A percentile compares a stretch with the other conserved stretches of the same genome.
Evolutionary conservation across 169 alveolate species (phyloP).

Genomic region (Eimeria falciformis): DNA sequence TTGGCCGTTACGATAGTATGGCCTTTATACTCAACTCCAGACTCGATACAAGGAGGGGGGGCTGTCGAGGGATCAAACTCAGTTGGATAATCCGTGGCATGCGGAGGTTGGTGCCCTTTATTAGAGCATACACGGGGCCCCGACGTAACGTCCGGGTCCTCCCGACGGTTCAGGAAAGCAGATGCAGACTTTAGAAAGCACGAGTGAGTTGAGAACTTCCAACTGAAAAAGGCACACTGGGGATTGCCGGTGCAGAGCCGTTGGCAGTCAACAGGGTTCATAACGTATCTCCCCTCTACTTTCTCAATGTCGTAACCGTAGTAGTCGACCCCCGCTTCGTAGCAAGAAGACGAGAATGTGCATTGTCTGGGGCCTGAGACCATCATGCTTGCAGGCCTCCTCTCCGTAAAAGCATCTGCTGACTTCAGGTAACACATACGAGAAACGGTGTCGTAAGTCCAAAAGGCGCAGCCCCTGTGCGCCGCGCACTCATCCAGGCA

Average conservation of each 20-base stretch:
- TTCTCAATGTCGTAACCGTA: conserved; percentile 63
- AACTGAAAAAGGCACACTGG: conserved; percentile 42
- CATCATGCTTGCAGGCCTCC: neutral
- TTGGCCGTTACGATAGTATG: neutral
- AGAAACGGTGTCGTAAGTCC: conserved; percentile 6
- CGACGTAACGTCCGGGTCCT: conserved; percentile 57
- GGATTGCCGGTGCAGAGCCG: conserved; percentile 36
- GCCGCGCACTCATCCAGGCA: conserved; percentile 31
- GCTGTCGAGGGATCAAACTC: neutral
- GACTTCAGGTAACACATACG: conserved; percentile 11
- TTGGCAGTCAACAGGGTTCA: conserved; percentile 62
- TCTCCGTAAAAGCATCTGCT: conserved; percentile 2
- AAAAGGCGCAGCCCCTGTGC: conserved; percentile 29
- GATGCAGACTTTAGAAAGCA: conserved; percentile 54
- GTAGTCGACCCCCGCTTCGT: conserved; percentile 62
- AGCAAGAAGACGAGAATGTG: neutral
- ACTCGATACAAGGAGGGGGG: conserved; percentile 9
- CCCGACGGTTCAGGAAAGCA: conserved; percentile 39
- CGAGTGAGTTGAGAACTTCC: conserved; percentile 30
- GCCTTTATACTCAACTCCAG: neutral
- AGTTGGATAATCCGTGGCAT: neutral
- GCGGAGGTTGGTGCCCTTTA: neutral
- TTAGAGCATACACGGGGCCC: conserved; percentile 12
- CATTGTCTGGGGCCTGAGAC: conserved; percentile 47
- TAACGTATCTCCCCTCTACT: conserved; percentile 34